Conservation (phyloP, 2,329 filamentous ascomycete genomes). For the Ascochyta lentis region DNA sequence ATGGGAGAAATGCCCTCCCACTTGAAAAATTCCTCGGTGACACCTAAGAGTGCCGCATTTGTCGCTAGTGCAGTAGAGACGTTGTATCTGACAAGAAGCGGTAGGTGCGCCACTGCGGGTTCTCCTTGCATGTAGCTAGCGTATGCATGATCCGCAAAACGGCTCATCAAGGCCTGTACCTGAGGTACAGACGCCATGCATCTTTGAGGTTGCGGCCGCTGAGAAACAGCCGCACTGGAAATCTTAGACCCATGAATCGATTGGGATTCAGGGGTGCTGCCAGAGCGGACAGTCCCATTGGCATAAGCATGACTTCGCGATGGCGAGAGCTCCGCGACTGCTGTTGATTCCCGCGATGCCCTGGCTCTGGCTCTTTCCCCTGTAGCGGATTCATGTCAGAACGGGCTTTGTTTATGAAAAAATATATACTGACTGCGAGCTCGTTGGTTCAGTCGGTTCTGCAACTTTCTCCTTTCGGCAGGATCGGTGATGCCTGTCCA, state of each 20-base stretch:
- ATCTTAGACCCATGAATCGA: not conserved
- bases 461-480: slow-evolving; percentile 22
- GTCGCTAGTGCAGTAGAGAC: slow-evolving; percentile 15
- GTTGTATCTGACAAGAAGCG: slow-evolving; percentile 25
- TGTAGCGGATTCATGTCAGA: not conserved
- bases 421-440: slow-evolving; percentile 13
- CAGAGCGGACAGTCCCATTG: no score
- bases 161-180: slow-evolving; percentile 19
- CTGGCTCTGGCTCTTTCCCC: not conserved
- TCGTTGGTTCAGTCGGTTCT: slow-evolving; percentile 31
- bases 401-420: not conserved
- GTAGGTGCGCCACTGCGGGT: slow-evolving; percentile 18
- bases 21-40: slow-evolving; percentile 13
- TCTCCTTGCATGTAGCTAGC: slow-evolving; percentile 24
- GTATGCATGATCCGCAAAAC: slow-evolving; percentile 27
- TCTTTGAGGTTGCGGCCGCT: not conserved
- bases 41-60: slow-evolving; percentile 20
- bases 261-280: not conserved
- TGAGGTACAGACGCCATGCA: slow-evolving; percentile 14
- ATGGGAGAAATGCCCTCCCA: slow-evolving; percentile 27
- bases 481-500: slow-evolving; percentile 28
- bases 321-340: not conserved
- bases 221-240: not conserved
- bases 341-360: not conserved
- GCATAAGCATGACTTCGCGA: not conserved